Base-by-base conservation (phyloP, 2,329 filamentous ascomycete genomes). In the Lasiodiplodia sp. region DNA sequence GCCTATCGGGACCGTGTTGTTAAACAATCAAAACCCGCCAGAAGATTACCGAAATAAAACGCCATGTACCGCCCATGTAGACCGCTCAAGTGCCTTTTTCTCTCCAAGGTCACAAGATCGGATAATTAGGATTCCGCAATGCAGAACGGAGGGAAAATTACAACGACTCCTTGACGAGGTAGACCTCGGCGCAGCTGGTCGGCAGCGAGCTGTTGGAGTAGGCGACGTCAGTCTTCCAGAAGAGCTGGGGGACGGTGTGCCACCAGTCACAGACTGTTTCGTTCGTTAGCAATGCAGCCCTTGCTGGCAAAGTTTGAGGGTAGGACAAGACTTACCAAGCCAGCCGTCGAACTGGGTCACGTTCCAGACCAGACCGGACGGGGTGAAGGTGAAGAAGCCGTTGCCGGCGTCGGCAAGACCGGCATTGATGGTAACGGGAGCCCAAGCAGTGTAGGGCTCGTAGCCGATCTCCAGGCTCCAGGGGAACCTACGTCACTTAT, bases 261-360 rank as follows among this genome's bases (percentile, higher is more conserved):
- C 67, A 69, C 69, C 69, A 70, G 21, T 70, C 69, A 51, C 69
- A 70, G 28, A 64, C 69, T 70, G 53, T 34, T 53, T 37, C 18
- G 28, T 2, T 11, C 23, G 40, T 52, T 53, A 55, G 38, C 28
- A 34, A 25, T n/a, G 21, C 11, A 11, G 11, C 1, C 16, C 18
- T 10, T 47, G 23, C 34, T 12, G 25, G 2, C 8, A 21, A 21
- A 28, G 21, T 14, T 16, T 40, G 37, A 5, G 14, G 49, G 51
- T 16, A 12, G 28, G 58, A 47, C 28, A n/a, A 14, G 23, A 69
- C 69, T 62, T 64, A 70, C 69, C 69, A 12, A 69, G 34, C 69
- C 69, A 70, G 63, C 69, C 69, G 11, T 63, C 62, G 38, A 68
- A 70, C 55, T 66, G 37, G 4, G 60, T 63, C n/a, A 38, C 37